A percentile compares a stretch with the other conserved stretches of the same genome.
Evolutionary conservation across 2,329 filamentous ascomycete species (phyloP).

Genomic region (Nemania serpens): DNA sequence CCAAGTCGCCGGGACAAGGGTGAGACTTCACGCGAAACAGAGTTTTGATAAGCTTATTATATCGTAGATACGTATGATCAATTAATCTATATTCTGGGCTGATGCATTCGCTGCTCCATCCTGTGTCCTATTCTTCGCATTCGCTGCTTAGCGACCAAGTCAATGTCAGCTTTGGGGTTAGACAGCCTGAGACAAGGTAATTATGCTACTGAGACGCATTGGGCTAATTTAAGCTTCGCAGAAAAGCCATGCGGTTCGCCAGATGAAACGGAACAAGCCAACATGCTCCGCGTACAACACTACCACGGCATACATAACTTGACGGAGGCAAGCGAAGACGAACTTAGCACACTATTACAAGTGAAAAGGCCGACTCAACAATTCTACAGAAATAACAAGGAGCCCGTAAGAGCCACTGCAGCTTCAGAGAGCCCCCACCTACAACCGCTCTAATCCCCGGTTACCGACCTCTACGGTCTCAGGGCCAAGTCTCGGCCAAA

Average conservation of each 20-base stretch:
- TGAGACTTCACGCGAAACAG: conserved; percentile 4
- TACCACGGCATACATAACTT: not conserved
- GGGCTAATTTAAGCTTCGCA: not conserved
- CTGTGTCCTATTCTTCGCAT: conserved; percentile 14
- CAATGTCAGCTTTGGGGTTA: conserved; percentile 9
- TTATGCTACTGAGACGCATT: conserved; percentile 1
- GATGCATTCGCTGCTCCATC: conserved; percentile 8
- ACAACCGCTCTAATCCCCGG: conserved; percentile 26
- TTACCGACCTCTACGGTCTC: not conserved
- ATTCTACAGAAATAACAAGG: not conserved
- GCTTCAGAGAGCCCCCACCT: conserved; percentile 13
- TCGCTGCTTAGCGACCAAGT: conserved; percentile 5
- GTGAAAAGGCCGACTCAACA: not conserved
- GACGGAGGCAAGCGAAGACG: not conserved
- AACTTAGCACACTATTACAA: not conserved
- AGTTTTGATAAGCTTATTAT: not conserved
- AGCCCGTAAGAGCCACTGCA: conserved; percentile 14
- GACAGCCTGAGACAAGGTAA: conserved; percentile 6
- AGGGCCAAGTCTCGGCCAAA: not conserved
- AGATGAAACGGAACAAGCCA: conserved; percentile 3
- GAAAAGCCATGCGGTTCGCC: not conserved
- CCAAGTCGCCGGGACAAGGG: conserved; percentile 20
- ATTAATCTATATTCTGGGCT: conserved; percentile 1
- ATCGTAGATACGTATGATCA: conserved; percentile 1
- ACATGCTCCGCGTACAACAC: not conserved